Evolutionary conservation across 441 rosid genomes (phyloP).

Genomic region (Jatropha multifida): DNA sequence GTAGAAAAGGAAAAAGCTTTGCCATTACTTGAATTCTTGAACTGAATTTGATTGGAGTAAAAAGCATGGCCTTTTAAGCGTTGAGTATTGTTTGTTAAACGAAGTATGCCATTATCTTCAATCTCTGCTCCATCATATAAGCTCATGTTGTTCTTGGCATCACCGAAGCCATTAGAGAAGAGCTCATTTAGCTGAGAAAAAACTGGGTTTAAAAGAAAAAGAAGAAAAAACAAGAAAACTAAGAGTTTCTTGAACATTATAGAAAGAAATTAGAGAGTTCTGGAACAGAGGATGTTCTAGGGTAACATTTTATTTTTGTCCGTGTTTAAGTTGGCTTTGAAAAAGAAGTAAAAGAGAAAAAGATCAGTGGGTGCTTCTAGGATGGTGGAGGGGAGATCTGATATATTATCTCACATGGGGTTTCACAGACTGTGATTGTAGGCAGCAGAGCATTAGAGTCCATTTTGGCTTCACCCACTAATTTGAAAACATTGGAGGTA

Average conservation of each 20-base stretch:
- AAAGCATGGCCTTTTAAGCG: constrained; percentile 73
- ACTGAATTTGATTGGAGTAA: constrained; percentile 55
- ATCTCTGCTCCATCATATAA: constrained; percentile 56
- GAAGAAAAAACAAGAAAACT: constrained; percentile 29
- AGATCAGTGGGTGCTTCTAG: not conserved
- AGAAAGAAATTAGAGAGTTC: constrained; percentile 11
- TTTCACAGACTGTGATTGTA: not conserved
- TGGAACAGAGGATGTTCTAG: constrained; percentile 22
- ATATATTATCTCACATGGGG: not conserved
- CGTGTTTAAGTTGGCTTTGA: too few relatives aligned
- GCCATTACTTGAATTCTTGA: constrained; percentile 43
- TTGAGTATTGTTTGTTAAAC: constrained; percentile 50
- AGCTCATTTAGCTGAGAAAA: constrained; percentile 43
- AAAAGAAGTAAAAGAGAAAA: not conserved
- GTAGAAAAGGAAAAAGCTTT: constrained; percentile 68
- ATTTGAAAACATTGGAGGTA: not conserved
- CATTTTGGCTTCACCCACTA: not conserved
- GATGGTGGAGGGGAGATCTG: not conserved
- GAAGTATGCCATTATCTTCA: constrained; percentile 51
- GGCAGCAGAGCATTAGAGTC: not conserved
- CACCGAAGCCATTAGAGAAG: constrained; percentile 53
- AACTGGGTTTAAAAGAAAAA: constrained; percentile 36
- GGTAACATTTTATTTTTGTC: not conserved
- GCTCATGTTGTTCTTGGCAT: constrained; percentile 41
- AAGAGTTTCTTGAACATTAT: constrained; percentile 33